Evolutionary conservation across 495 filamentous ascomycete species (phyloP).

Genomic region (Hypoxylon rickii): DNA sequence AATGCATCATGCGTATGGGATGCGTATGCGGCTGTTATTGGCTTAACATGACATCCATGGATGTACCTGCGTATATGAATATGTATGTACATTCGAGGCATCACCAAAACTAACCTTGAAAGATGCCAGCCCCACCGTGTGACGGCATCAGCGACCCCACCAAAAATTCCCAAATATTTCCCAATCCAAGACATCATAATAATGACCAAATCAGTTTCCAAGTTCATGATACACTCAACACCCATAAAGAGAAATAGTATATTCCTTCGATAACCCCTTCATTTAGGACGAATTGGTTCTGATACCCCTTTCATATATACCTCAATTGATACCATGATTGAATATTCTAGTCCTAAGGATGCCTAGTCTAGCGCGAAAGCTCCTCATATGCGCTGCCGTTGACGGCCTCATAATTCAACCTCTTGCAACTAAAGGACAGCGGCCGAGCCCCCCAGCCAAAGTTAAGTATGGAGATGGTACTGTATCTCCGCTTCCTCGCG

Average conservation of each 20-base stretch:
- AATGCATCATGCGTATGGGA: not conserved
- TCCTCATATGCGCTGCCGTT: slow-evolving; percentile 78
- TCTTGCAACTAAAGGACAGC: slow-evolving; percentile 55
- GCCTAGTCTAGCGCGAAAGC: slow-evolving; percentile 76
- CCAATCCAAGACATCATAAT: not conserved
- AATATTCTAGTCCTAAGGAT: slow-evolving; percentile 49
- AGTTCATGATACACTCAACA: not conserved
- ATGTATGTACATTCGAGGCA: too few relatives aligned
- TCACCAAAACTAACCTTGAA: slow-evolving; percentile 1
- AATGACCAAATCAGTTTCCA: slow-evolving; percentile 18
- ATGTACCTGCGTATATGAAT: not conserved
- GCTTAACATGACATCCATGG: not conserved
- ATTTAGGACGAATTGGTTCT: too few relatives aligned
- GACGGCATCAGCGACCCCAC: slow-evolving; percentile 38
- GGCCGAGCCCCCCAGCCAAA: slow-evolving; percentile 55
- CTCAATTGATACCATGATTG: slow-evolving; percentile 22
- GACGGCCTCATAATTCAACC: slow-evolving; percentile 88
- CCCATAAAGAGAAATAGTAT: too few relatives aligned
- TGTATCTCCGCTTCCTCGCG: slow-evolving; percentile 42
- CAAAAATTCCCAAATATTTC: slow-evolving; percentile 26
- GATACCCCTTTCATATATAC: too few relatives aligned
- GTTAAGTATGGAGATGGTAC: slow-evolving; percentile 77
- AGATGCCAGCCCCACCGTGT: slow-evolving; percentile 21
- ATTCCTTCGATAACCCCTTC: not conserved
- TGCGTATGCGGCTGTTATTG: not conserved